Conservation (phyloP, 164 flowering plant species). For the Macadamia tetraphylla region DNA sequence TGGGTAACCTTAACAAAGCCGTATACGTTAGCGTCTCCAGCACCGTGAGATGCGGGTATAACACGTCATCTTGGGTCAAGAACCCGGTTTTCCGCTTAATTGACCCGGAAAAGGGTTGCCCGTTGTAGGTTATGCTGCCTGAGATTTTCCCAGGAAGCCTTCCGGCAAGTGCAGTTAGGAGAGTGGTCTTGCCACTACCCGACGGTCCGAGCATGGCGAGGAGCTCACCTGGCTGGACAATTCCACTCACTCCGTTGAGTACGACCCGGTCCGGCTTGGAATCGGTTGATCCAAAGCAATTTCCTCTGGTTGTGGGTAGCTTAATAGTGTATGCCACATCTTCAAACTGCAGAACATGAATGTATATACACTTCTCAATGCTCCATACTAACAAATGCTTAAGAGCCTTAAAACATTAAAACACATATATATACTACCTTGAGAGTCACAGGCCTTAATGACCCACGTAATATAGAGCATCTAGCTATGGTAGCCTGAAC, state of each 20-base stretch:
- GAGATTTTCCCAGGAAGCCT: slow-evolving; percentile 60
- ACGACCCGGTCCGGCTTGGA: slow-evolving; percentile 38
- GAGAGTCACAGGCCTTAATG: slow-evolving; percentile 47
- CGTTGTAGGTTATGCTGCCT: slow-evolving; percentile 67
- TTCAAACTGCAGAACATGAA: slow-evolving; percentile 51
- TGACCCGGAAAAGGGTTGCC: slow-evolving; percentile 50
- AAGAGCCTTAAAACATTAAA: no score
- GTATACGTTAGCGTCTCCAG: slow-evolving; percentile 68
- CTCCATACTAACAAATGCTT: not conserved
- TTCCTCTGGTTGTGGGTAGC: slow-evolving; percentile 4
- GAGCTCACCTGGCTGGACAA: slow-evolving; percentile 73
- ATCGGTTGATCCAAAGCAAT: slow-evolving; percentile 23
- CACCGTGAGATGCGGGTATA: slow-evolving; percentile 87
- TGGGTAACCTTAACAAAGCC: slow-evolving; percentile 68
- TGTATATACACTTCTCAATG: not conserved
- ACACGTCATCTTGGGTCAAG: slow-evolving; percentile 77
- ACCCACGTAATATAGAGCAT: slow-evolving; percentile 28
- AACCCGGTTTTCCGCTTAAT: slow-evolving; percentile 66
- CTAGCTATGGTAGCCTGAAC: slow-evolving; percentile 10
- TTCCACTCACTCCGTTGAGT: slow-evolving; percentile 63
- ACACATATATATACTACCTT: slow-evolving; percentile 30
- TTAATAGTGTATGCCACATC: slow-evolving; percentile 53
- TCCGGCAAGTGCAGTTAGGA: slow-evolving; percentile 73
- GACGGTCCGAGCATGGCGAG: slow-evolving; percentile 96
- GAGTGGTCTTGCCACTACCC: slow-evolving; percentile 91